Evolutionary conservation across 169 alveolate genomes (phyloP).

Genomic region (Babesia ovis): DNA sequence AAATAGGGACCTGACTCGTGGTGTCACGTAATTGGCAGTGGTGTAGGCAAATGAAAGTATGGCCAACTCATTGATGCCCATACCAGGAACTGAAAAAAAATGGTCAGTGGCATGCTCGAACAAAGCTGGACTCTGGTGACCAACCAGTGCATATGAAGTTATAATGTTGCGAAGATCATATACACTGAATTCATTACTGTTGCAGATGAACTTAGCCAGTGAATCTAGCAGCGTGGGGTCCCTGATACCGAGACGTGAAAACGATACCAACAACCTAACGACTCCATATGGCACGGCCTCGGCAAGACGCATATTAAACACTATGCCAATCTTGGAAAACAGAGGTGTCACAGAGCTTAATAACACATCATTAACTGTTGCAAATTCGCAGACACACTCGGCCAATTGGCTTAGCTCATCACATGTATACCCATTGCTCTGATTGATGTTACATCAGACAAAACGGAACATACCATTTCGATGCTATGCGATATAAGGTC

Average conservation of each 20-base stretch:
- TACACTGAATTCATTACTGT: constrained; percentile 20
- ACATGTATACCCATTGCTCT: constrained; percentile 62
- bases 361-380: constrained; percentile 3
- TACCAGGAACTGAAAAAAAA: constrained; percentile 4
- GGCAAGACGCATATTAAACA: constrained; percentile 60
- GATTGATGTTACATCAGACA: background rate
- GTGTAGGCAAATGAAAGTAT: constrained; percentile 53
- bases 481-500: constrained; percentile 15
- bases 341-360: background rate
- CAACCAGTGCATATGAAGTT: constrained; percentile 42
- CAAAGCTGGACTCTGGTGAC: constrained; percentile 7
- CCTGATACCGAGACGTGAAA: constrained; percentile 53
- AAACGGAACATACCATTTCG: constrained; percentile 10
- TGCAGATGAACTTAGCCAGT: constrained; percentile 23
- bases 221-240: constrained; percentile 37
- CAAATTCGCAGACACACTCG: constrained; percentile 43
- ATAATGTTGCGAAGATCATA: constrained; percentile 45
- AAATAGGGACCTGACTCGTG: constrained; percentile 32
- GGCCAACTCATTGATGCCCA: constrained; percentile 45
- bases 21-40: constrained; percentile 12
- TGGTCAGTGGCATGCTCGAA: constrained; percentile 34
- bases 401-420: constrained; percentile 55
- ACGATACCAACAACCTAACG: constrained; percentile 45
- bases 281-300: constrained; percentile 55
- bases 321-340: constrained; percentile 49